phyloP scores from a whole-genome alignment of 2,329 filamentous ascomycete species.

The Colletotrichum liaoningense region DNA sequence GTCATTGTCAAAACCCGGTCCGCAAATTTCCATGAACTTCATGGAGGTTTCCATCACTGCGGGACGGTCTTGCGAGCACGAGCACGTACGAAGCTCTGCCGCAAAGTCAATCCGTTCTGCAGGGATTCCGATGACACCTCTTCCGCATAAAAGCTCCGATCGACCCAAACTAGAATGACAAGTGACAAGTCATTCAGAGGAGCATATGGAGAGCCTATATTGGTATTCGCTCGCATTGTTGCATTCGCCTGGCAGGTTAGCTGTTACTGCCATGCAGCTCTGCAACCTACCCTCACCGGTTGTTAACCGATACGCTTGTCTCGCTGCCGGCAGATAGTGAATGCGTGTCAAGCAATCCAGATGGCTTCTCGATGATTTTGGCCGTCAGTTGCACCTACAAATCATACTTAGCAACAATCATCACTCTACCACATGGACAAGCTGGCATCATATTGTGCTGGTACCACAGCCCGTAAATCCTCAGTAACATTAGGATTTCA shows the following conservation, averaged over 20 bases:
- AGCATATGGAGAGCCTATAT: background rate
- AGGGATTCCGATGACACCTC: background rate
- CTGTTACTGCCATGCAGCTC: background rate
- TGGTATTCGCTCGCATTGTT: too few species aligned
- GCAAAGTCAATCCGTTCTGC: background rate
- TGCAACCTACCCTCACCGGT: background rate
- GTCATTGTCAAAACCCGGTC: background rate
- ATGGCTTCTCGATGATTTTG: background rate
- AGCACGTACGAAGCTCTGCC: background rate
- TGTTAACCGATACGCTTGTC: background rate
- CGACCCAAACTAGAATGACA: background rate
- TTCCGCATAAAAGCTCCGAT: conserved; percentile 15
- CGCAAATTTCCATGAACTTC: background rate
- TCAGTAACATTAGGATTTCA: background rate
- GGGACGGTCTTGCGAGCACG: background rate
- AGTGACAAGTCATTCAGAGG: conserved; percentile 1
- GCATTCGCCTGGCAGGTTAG: background rate
- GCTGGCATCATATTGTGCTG: background rate
- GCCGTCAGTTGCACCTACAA: background rate
- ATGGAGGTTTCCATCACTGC: background rate
- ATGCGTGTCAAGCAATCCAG: background rate
- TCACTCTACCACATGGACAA: background rate
- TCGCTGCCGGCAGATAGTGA: background rate
- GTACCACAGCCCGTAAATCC: too few species aligned
- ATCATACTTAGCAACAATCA: background rate